Evolutionary conservation across 2,329 filamentous ascomycete species (phyloP).

Genomic region (Monosporascus sp.): DNA sequence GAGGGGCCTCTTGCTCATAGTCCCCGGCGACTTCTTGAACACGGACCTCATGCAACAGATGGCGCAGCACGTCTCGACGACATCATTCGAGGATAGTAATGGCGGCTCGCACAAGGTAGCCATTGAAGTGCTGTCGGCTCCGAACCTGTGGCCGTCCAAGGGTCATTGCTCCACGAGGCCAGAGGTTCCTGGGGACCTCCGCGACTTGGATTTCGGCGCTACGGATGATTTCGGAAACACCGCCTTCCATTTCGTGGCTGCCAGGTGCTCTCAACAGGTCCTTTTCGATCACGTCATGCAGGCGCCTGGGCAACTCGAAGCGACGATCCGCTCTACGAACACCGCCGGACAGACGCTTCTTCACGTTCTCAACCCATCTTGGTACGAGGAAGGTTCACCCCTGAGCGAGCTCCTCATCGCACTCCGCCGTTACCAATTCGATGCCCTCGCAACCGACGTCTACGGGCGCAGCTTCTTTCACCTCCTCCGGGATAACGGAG

Average conservation of each 20-base stretch:
- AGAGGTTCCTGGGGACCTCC: constrained; percentile 17
- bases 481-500: constrained; percentile 25
- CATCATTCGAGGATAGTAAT: constrained; percentile 21
- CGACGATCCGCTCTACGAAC: constrained; percentile 22
- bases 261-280: constrained; percentile 6
- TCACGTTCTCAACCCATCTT: constrained; percentile 25
- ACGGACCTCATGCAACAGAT: constrained; percentile 12
- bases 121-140: constrained; percentile 5
- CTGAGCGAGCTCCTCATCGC: constrained; percentile 16
- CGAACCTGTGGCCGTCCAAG: constrained; percentile 6
- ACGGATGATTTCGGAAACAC: constrained; percentile 49
- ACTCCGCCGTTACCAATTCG: constrained; percentile 15
- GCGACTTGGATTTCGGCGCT: constrained; percentile 28
- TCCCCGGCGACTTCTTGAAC: constrained; percentile 47
- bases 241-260: constrained; percentile 38
- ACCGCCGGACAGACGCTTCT: constrained; percentile 27
- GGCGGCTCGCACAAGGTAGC: constrained; percentile 30
- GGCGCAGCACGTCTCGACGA: constrained; percentile 9
- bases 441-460: constrained; percentile 23
- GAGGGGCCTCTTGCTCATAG: constrained; percentile 18
- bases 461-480: constrained; percentile 27
- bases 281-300: constrained; percentile 17
- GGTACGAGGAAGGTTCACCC: constrained; percentile 19
- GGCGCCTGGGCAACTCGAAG: constrained; percentile 10
- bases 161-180: constrained; percentile 9